Conservation (phyloP, 305 asterid species). For the Withania somnifera region DNA sequence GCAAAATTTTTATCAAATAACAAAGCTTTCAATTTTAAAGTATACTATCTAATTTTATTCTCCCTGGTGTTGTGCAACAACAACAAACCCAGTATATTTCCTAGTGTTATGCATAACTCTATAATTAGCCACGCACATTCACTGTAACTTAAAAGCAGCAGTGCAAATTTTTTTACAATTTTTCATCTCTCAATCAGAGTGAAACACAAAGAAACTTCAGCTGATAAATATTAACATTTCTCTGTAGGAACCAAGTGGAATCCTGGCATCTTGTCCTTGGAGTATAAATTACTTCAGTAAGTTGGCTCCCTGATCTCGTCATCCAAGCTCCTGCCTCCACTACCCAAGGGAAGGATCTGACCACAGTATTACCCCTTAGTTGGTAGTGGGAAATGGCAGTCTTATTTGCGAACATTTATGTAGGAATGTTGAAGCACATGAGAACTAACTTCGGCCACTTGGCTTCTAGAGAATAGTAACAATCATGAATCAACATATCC, state of each 20-base stretch:
- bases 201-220: not conserved
- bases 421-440: not conserved
- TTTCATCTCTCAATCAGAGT: not conserved
- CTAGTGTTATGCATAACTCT: not conserved
- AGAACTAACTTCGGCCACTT: not conserved
- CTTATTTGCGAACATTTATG: not conserved
- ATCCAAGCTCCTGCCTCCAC: not conserved
- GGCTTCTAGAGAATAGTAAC: not conserved
- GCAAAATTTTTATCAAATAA: not conserved
- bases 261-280: too few species aligned
- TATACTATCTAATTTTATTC: not conserved
- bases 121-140: not conserved
- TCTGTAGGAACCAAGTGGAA: not conserved
- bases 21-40: not conserved
- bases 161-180: not conserved
- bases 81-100: too few species aligned
- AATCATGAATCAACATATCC: too few species aligned
- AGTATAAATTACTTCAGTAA: too few species aligned
- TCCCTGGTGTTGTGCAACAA: too few species aligned
- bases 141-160: not conserved
- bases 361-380: not conserved
- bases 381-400: not conserved
- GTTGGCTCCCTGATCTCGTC: not conserved
- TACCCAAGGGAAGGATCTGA: not conserved
- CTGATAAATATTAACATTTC: not conserved